phyloP scores from a whole-genome alignment of 768 basidiomycete species.

The Agaricus subrufescens region DNA sequence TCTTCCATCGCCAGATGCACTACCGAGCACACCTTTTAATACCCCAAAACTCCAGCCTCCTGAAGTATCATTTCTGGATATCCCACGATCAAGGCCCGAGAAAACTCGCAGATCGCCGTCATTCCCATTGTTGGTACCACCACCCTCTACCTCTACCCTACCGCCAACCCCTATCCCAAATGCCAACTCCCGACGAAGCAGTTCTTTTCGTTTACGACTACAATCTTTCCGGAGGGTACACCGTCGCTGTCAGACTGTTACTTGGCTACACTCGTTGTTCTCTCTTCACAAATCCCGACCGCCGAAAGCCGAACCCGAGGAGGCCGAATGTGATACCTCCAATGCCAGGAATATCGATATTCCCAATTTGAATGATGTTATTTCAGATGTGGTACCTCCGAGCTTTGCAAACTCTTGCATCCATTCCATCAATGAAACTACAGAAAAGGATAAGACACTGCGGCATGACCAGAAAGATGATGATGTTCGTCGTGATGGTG shows the following conservation, averaged over 20 bases:
- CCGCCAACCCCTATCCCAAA: neutral
- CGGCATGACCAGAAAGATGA: too few species aligned
- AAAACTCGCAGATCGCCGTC: slow-evolving; percentile 20
- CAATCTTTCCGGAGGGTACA: neutral
- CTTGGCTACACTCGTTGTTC: too few species aligned
- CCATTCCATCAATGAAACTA: too few species aligned
- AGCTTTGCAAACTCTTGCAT: too few species aligned
- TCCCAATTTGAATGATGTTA: too few species aligned
- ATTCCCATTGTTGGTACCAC: slow-evolving; percentile 21
- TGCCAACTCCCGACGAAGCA: neutral
- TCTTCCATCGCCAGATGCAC: slow-evolving; percentile 6
- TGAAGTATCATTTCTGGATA: slow-evolving; percentile 11
- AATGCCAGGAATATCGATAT: too few species aligned
- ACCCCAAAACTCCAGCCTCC: neutral
- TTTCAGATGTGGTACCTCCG: too few species aligned
- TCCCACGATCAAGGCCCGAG: slow-evolving; percentile 12
- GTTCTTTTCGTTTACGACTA: neutral
- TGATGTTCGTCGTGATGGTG: too few species aligned
- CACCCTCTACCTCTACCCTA: neutral
- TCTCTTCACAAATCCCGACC: too few species aligned
- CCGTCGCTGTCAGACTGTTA: neutral
- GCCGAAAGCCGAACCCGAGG: too few species aligned
- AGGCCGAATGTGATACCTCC: too few species aligned
- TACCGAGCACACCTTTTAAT: neutral
- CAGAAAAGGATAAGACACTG: too few species aligned